Evolutionary conservation across 2,329 filamentous ascomycete species (phyloP).

Genomic region (Ceratocystis cubensis): DNA sequence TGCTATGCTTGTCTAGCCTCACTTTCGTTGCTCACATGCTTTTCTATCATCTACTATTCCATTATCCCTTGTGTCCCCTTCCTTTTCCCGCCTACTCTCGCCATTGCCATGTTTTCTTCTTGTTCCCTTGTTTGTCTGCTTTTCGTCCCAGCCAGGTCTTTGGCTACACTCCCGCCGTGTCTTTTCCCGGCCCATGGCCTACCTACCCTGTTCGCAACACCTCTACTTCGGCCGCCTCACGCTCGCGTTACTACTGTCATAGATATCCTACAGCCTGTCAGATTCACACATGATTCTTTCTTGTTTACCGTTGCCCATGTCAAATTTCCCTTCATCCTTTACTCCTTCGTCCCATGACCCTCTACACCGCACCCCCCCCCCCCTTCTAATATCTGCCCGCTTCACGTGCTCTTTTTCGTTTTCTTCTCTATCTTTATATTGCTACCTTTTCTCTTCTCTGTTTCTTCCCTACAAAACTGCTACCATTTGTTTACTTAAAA

Average conservation of each 20-base stretch:
- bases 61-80: background rate
- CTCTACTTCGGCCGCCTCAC: background rate
- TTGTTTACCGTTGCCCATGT: conserved; percentile 1
- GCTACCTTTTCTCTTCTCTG: background rate
- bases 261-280: background rate
- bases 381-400: background rate
- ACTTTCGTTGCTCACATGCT: background rate
- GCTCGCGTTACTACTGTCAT: background rate
- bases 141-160: background rate
- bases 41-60: background rate
- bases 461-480: background rate
- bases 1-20: background rate
- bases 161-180: background rate
- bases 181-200: background rate
- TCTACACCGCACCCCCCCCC: background rate
- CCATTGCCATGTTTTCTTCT: background rate
- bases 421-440: background rate
- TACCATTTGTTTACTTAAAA: background rate
- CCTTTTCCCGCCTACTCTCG: background rate
- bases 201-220: background rate
- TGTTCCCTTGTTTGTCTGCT: background rate
- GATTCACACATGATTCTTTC: background rate
- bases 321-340: conserved; percentile 5
- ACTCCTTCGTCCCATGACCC: conserved; percentile 1
- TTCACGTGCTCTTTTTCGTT: background rate